Evolutionary conservation across 345 rosid species (phyloP), one percentile per base, ranked within the genome.

Genomic region (Arabis alpina): DNA sequence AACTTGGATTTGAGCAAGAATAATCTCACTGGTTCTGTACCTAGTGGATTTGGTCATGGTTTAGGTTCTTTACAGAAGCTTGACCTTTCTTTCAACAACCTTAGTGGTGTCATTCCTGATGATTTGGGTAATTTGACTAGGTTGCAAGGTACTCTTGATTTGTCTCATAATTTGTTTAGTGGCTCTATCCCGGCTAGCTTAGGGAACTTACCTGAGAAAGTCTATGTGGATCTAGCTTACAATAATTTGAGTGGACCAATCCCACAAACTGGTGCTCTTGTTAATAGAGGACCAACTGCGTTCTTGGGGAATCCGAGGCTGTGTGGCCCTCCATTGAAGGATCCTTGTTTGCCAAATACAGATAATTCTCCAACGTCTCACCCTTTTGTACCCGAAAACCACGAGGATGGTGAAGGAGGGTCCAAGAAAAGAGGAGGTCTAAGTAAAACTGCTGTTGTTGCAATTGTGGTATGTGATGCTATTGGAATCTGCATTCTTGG

Each of bases 131-230:
- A 89, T 36, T 68, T 89, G 79, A 89, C 88, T 68, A 85, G 85
- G 54, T 72, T 91, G 84, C 96, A 93, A 86, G 98, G 96, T 64
- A 93, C 97, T 61, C 91, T 82, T 76, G 98, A 93, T 86, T 83
- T 91, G 78, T 89, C 97, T 58, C 98, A 86, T 66, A 93, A 91
- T 80, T 68, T 77, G 44, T 86, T 93, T 45, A 70, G 77, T 30
- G 96, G 96, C 72, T 77, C 84, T 3, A 87, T 93, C 76, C 97
- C 96, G 0, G 80, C 95, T 79, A 86, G 90, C 77, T 84, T 93
- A 37, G 96, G 97, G 51, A 85, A 73, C 76, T 81, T 93, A 64
- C 96, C 95, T 8, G 93, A 91, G 91, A 93, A 93, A 83, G 98
- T 93, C 3, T 93, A 93, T 68, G 87, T 91, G 64, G 94, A 91